These are phyloP conservation scores for Eremochloa ophiuroides DNA, from an alignment of 176 grass and related monocot species.

Conservation along the genomic window DNA sequence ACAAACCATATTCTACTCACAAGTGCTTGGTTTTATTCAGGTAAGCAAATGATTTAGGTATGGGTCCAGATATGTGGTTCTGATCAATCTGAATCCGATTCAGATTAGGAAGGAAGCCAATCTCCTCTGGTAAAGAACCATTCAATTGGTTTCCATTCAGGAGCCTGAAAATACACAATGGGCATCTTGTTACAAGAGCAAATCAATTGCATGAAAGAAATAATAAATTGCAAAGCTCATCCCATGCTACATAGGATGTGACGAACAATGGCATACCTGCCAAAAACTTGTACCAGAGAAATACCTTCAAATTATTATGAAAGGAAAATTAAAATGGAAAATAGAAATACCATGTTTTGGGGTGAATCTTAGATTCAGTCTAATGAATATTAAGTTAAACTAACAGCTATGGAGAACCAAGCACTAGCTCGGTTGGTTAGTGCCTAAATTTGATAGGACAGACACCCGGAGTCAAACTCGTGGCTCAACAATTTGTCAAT, in stretches of 20 bases:
- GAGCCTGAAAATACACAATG: constrained; percentile 53
- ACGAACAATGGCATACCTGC: neutral
- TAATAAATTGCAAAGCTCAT: neutral
- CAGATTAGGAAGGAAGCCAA: constrained; percentile 77
- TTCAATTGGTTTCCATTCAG: constrained; percentile 75
- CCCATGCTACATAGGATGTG: neutral
- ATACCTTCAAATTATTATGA: constrained; percentile 7
- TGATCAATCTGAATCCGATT: constrained; percentile 94
- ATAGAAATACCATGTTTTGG: neutral
- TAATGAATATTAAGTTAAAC: neutral
- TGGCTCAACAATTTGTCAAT: neutral
- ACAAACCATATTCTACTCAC: constrained; percentile 57
- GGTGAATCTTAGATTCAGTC: neutral
- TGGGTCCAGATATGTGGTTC: constrained; percentile 75
- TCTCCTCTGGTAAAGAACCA: constrained; percentile 75
- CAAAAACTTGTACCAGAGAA: constrained; percentile 6
- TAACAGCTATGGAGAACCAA: neutral
- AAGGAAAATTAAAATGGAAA: neutral
- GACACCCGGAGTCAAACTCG: neutral
- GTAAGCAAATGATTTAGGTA: constrained; percentile 85
- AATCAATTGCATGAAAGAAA: neutral
- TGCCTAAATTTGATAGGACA: neutral
- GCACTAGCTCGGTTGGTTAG: neutral
- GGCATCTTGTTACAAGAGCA: neutral
- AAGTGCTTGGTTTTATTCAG: constrained; percentile 95